Base-by-base conservation (phyloP, 2,329 filamentous ascomycete genomes). In the Fusarium subtropicale region DNA sequence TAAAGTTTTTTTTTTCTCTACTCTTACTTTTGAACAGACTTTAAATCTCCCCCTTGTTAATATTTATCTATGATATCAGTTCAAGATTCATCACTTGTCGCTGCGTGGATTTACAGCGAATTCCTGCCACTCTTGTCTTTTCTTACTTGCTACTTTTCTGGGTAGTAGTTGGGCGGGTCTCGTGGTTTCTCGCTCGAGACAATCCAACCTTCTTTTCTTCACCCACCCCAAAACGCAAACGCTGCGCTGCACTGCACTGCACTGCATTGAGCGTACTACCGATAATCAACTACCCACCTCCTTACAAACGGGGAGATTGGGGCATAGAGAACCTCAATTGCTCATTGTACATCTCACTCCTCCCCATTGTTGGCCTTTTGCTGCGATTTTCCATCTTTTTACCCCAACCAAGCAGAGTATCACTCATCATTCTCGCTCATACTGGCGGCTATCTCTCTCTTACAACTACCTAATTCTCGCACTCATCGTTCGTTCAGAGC, bases 271-370 rank as follows among this genome's bases (percentile, higher is more conserved):
- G 12, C 36, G 16, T 24, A 26, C 33, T 50, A 22, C 31, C 31
- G 24, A 41, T 22, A 22, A 16, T 30, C 7, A 16, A 16, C 22
- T 15, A 18, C 22, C 22, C 39, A 26, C 22, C 13, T 42, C 22
- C 22, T 44, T 56, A 54, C 50, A 52, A 53, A 54, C 54, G 15
- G 52, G 20, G 13, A 50, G 39, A 51, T 31, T 46, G 50, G 48
- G 51, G 50, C 64, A 68, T 51, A 61, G 44, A 64, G 53, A 51
- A 26, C 52, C 59, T 68, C 67, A 44, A 60, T 56, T 56, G 59
- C 30, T 36, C 22, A 63, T 66, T 51, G 38, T 61, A 38, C 60
- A 61, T 53, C 60, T 56, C 33, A 51, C 44, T 44, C 13, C 30
- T 39, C n/a, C 15, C 33, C 30, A 45, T 64, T 64, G 46, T 65